Evolutionary conservation across 2,329 filamentous ascomycete genomes (phyloP).

Genomic region (Fusarium ambrosium): DNA sequence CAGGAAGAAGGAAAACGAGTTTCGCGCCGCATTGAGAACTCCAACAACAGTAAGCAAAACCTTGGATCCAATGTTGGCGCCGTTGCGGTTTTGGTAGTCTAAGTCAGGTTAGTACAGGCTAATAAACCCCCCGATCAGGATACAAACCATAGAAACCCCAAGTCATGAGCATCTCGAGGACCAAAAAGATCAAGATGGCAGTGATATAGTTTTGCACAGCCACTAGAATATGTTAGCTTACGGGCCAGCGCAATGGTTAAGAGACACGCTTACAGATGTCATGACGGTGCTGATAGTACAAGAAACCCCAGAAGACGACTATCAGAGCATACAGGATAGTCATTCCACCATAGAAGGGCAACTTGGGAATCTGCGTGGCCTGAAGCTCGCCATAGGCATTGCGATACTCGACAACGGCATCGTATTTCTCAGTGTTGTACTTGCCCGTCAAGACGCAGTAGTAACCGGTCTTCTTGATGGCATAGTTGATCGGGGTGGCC

Average conservation of each 20-base stretch:
- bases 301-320: conserved; percentile 86
- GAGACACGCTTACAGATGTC: conserved; percentile 79
- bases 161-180: conserved; percentile 97
- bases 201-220: conserved; percentile 99
- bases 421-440: conserved; percentile 78
- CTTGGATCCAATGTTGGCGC: conserved; percentile 85
- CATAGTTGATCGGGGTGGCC: conserved; percentile 81
- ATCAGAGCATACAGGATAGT: conserved; percentile 94
- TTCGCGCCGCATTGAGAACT: conserved; percentile 90
- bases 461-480: conserved; percentile 91
- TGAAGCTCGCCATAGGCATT: conserved; percentile 97
- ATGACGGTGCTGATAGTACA: conserved; percentile 93
- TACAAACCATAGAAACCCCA: conserved; percentile 92
- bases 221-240: conserved; percentile 62
- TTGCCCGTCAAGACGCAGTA: conserved; percentile 90
- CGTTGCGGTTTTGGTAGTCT: conserved; percentile 95
- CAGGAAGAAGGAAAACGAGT: conserved; percentile 98
- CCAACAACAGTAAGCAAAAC: conserved; percentile 92
- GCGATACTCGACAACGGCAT: conserved; percentile 88
- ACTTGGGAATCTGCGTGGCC: conserved; percentile 94
- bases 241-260: neutral
- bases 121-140: neutral
- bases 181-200: conserved; percentile 92
- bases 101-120: conserved; percentile 49
- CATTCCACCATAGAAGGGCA: conserved; percentile 96